Evolutionary conservation across 371 early-diverging fungal species (phyloP).

Genomic region (Rhizopus microsporus): DNA sequence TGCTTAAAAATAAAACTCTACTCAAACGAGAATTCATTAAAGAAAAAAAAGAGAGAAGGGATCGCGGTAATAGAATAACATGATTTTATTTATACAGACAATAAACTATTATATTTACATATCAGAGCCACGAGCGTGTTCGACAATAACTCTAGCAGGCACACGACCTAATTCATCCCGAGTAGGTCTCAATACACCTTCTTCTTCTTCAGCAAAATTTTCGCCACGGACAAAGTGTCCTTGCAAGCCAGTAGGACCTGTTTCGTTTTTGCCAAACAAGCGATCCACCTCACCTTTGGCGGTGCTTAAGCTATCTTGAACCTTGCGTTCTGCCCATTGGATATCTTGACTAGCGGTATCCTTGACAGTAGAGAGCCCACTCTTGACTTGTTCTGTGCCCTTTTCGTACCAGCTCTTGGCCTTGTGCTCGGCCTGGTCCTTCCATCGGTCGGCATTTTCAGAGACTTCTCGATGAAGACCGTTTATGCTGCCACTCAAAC

Average conservation of each 20-base stretch:
- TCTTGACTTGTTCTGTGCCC: constrained; percentile 20
- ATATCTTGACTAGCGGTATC: constrained; percentile 14
- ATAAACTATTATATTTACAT: constrained; percentile 15
- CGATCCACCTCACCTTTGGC: constrained; percentile 23
- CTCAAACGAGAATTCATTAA: constrained; percentile 12
- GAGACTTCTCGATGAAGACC: constrained; percentile 5
- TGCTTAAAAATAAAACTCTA: constrained; percentile 7
- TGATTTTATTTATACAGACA: constrained; percentile 6
- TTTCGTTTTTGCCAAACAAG: constrained; percentile 5
- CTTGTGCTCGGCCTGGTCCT: constrained; percentile 14
- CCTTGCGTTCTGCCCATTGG: constrained; percentile 22
- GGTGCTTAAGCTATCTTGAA: constrained; percentile 9
- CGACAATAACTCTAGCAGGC: constrained; percentile 29
- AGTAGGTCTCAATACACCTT: constrained; percentile 27
- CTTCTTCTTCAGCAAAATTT: constrained; percentile 35
- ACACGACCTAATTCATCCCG: constrained; percentile 12
- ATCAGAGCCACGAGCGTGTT: constrained; percentile 18
- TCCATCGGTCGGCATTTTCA: constrained; percentile 13
- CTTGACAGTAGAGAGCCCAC: constrained; percentile 7
- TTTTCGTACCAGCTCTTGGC: constrained; percentile 20
- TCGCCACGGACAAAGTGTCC: constrained; percentile 29
- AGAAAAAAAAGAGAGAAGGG: constrained; percentile 4
- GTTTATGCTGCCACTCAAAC: constrained; percentile 2
- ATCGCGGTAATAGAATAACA: neutral
- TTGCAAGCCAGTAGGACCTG: constrained; percentile 1